These are phyloP conservation scores for Lecanosticta acicola DNA, from an alignment of 2,329 filamentous ascomycete genomes.

Conservation along the genomic window DNA sequence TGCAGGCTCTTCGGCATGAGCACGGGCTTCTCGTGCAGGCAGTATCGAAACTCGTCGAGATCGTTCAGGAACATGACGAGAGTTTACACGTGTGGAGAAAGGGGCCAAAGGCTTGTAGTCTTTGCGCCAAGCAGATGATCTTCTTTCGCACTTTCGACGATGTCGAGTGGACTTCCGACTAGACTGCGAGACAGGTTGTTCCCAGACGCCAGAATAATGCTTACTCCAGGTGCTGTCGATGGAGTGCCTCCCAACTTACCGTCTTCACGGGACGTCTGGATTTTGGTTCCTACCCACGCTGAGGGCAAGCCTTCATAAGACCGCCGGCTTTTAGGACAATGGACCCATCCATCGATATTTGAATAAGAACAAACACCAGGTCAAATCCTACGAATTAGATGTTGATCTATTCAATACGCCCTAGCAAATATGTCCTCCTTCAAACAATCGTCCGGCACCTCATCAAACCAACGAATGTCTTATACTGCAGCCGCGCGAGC, in stretches of 20 bases:
- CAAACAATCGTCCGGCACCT: too few species aligned
- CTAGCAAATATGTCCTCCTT: too few species aligned
- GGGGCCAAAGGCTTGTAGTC: slow-evolving; percentile 7
- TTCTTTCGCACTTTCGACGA: slow-evolving; percentile 10
- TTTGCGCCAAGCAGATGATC: slow-evolving; percentile 9
- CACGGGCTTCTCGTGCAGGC: slow-evolving; percentile 14
- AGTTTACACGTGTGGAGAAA: slow-evolving; percentile 9
- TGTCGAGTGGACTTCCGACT: slow-evolving; percentile 1
- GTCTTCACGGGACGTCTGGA: background rate
- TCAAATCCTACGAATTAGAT: too few species aligned
- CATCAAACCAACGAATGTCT: too few species aligned
- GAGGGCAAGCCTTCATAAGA: too few species aligned
- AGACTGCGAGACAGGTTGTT: background rate
- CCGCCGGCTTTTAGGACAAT: too few species aligned
- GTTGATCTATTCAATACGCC: too few species aligned
- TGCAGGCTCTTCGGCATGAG: slow-evolving; percentile 13
- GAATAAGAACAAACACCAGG: too few species aligned
- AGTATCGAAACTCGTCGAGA: slow-evolving; percentile 12
- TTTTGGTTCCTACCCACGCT: too few species aligned
- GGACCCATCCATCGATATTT: too few species aligned
- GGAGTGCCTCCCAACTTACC: background rate
- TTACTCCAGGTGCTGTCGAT: slow-evolving; percentile 1
- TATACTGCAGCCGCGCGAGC: too few species aligned
- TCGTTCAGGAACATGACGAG: slow-evolving; percentile 14
- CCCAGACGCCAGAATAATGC: background rate